Percentiles rank a stretch among this genome's conserved stretches.
Conservation (phyloP, 257 asterid genomes). For the Solanum acaule region DNA sequence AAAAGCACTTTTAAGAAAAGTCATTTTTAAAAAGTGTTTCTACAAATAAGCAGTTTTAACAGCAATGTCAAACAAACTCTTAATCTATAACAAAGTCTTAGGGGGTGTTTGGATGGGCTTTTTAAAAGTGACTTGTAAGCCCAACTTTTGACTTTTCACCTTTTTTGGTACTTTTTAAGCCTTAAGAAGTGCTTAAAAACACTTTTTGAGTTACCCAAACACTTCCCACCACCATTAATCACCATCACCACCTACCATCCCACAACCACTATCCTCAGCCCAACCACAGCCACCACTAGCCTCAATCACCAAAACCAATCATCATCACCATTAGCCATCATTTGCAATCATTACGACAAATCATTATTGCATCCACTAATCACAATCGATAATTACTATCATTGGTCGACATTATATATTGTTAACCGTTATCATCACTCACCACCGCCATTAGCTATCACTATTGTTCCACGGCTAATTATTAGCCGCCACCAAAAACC, state of each 20-base stretch:
- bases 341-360: neutral
- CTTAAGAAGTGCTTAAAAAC: too few relatives aligned
- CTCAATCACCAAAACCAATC: neutral
- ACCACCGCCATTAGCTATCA: neutral
- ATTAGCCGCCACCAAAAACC: neutral
- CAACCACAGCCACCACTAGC: neutral
- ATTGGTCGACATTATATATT: neutral
- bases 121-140: neutral
- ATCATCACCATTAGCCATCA: neutral
- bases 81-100: neutral
- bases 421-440: neutral
- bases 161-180: neutral
- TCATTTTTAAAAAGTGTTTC: neutral
- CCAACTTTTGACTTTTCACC: neutral
- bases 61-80: neutral
- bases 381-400: neutral
- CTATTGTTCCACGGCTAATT: neutral
- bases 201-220: neutral
- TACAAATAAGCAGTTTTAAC: neutral
- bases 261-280: neutral
- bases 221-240: neutral
- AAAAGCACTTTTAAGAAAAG: neutral
- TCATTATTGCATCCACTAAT: neutral
- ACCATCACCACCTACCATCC: neutral
- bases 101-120: neutral